A percentile compares a stretch with the other conserved stretches of the same genome.
Evolutionary conservation across 805 yeast genomes (phyloP).

Genomic region (Hanseniaspora guilliermondii): DNA sequence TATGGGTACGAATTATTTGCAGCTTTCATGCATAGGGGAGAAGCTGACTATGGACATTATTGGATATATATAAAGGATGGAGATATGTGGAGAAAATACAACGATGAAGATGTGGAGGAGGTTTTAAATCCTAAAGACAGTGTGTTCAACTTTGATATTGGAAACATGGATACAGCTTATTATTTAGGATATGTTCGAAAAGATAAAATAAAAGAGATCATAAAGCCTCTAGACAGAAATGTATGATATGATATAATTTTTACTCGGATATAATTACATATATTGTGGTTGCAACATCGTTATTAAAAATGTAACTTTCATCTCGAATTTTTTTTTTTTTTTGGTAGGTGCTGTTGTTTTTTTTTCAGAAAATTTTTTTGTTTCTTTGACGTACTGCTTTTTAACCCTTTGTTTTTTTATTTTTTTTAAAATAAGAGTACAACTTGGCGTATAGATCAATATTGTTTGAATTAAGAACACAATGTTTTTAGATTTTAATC

Average conservation of each 20-base stretch:
- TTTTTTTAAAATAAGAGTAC: too few relatives aligned
- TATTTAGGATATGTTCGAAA: constrained; percentile 73
- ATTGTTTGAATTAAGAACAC: too few relatives aligned
- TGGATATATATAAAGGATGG: constrained; percentile 77
- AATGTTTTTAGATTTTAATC: too few relatives aligned
- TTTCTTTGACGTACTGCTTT: too few relatives aligned
- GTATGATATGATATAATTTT: constrained; percentile 30
- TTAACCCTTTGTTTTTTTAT: too few relatives aligned
- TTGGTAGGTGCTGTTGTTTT: too few relatives aligned
- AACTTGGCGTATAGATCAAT: too few relatives aligned
- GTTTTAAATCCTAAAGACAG: constrained; percentile 44
- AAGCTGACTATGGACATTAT: constrained; percentile 92
- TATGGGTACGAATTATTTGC: constrained; percentile 80
- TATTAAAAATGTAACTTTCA: too few relatives aligned
- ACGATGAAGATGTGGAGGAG: constrained; percentile 87
- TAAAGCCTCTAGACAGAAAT: constrained; percentile 55
- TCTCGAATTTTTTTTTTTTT: too few relatives aligned
- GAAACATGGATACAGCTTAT: constrained; percentile 87
- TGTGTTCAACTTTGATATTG: constrained; percentile 51
- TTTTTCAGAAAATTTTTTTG: too few relatives aligned
- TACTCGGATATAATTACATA: constrained; percentile 38
- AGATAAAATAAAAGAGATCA: constrained; percentile 36
- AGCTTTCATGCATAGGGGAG: constrained; percentile 88
- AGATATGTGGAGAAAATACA: constrained; percentile 71
- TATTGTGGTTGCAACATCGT: too few relatives aligned